phyloP scores from a whole-genome alignment of 192 early-diverging fungal genomes.

The Phycomyces nitens region DNA sequence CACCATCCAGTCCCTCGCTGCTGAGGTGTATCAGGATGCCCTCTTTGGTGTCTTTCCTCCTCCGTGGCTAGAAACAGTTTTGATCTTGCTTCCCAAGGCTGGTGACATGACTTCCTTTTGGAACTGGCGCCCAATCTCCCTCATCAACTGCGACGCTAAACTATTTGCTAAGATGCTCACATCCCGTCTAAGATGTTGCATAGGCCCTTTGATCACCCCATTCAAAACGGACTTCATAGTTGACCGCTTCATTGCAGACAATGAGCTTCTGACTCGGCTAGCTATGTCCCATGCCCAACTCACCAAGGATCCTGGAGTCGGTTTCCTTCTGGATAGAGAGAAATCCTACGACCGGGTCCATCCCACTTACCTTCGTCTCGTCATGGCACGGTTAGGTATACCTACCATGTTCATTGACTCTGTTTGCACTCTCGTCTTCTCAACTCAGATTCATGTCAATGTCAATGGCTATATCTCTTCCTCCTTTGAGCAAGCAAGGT shows the following conservation, averaged over 20 bases:
- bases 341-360: slow-evolving; percentile 31
- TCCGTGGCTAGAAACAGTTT: slow-evolving; percentile 7
- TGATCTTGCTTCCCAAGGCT: slow-evolving; percentile 29
- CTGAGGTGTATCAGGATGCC: background rate
- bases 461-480: slow-evolving; percentile 18
- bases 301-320: background rate
- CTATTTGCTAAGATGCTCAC: slow-evolving; percentile 4
- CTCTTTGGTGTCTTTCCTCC: background rate
- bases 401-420: background rate
- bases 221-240: slow-evolving; percentile 22
- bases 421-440: slow-evolving; percentile 1
- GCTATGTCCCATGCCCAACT: background rate
- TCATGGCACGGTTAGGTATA: slow-evolving; percentile 7
- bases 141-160: slow-evolving; percentile 31
- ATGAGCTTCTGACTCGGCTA: slow-evolving; percentile 8
- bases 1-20: background rate
- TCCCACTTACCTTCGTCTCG: slow-evolving; percentile 5
- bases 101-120: slow-evolving; percentile 14
- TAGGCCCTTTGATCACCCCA: slow-evolving; percentile 1
- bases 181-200: background rate
- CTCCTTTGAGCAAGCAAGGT: slow-evolving; percentile 10
- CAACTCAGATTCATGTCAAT: slow-evolving; percentile 10
- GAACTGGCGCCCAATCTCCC: slow-evolving; percentile 19
- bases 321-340: slow-evolving; percentile 18
- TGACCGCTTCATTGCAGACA: slow-evolving; percentile 13